Percentiles rank a stretch among this genome's conserved stretches.
phyloP scores from a whole-genome alignment of 169 alveolate genomes.

The Theileria equi region DNA sequence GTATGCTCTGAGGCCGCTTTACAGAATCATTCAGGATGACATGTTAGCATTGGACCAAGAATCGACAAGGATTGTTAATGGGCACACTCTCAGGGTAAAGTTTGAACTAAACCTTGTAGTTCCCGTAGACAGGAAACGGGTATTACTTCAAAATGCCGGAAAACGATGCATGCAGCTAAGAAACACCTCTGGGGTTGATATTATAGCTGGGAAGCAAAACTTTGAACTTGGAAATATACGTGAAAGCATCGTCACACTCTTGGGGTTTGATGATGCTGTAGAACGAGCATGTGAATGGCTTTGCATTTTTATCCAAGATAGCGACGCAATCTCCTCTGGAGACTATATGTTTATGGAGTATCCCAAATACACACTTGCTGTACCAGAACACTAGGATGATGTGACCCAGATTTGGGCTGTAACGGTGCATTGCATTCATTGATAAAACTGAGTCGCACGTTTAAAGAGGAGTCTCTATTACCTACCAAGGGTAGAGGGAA shows the following conservation, averaged over 20 bases:
- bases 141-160: conserved; percentile 55
- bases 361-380: conserved; percentile 57
- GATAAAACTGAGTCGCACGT: too few species aligned
- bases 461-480: too few species aligned
- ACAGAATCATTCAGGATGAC: conserved; percentile 57
- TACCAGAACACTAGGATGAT: conserved; percentile 47
- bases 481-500: too few species aligned
- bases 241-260: conserved; percentile 53
- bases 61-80: conserved; percentile 15
- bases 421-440: too few species aligned
- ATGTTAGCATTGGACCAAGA: conserved; percentile 47
- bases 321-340: conserved; percentile 36
- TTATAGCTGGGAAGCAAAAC: conserved; percentile 64
- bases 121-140: conserved; percentile 51
- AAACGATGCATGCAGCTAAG: conserved; percentile 44
- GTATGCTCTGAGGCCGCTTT: conserved; percentile 51
- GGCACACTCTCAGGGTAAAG: conserved; percentile 40
- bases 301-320: conserved; percentile 50
- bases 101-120: conserved; percentile 50
- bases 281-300: conserved; percentile 61
- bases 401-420: too few species aligned
- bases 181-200: conserved; percentile 43
- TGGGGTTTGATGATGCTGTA: conserved; percentile 50
- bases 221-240: conserved; percentile 49
- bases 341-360: conserved; percentile 57